These are phyloP conservation scores for Rubroboletus satanas DNA, from an alignment of 768 basidiomycete genomes.

Conservation along the genomic window DNA sequence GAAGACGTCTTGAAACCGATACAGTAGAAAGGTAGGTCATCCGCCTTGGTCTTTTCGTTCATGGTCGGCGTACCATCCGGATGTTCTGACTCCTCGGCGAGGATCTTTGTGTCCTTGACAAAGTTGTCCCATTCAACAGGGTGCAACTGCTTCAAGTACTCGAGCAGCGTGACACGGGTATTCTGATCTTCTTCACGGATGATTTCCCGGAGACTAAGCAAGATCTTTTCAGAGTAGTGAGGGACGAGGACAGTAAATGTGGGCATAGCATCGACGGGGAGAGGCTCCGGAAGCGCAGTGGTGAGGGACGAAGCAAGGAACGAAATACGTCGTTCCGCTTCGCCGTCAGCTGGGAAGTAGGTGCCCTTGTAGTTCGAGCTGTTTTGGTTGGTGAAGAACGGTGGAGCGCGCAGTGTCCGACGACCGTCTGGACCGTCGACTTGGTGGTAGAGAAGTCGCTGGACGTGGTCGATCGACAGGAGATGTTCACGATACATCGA, in stretches of 20 bases:
- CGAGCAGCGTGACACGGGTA: conserved; percentile 93
- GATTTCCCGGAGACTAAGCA: conserved; percentile 94
- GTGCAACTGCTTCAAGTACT: conserved; percentile 97
- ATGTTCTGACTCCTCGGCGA: conserved; percentile 81
- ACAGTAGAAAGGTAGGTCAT: conserved; percentile 98
- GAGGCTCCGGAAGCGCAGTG: conserved; percentile 89
- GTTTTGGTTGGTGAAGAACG: conserved; percentile 95
- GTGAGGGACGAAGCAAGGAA: conserved; percentile 99
- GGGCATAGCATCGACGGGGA: conserved; percentile 98
- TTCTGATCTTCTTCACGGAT: conserved; percentile 97
- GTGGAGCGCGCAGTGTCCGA: conserved; percentile 90
- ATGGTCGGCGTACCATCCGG: conserved; percentile 46
- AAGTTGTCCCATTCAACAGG: conserved; percentile 99
- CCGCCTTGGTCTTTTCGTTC: conserved; percentile 81
- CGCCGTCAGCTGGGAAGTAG: conserved; percentile 92
- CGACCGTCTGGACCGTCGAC: conserved; percentile 86
- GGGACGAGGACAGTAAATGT: conserved; percentile 99
- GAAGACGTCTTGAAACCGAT: conserved; percentile 99
- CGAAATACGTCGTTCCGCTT: conserved; percentile 96
- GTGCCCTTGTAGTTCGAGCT: conserved; percentile 64
- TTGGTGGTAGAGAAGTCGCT: conserved; percentile 95
- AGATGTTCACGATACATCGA: conserved; percentile 99
- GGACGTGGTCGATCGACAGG: conserved; percentile 96
- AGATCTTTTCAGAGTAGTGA: conserved; percentile 98
- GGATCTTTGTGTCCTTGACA: conserved; percentile 98